Evolutionary conservation across 495 filamentous ascomycete species (phyloP).

Genomic region (Evernia prunastri): DNA sequence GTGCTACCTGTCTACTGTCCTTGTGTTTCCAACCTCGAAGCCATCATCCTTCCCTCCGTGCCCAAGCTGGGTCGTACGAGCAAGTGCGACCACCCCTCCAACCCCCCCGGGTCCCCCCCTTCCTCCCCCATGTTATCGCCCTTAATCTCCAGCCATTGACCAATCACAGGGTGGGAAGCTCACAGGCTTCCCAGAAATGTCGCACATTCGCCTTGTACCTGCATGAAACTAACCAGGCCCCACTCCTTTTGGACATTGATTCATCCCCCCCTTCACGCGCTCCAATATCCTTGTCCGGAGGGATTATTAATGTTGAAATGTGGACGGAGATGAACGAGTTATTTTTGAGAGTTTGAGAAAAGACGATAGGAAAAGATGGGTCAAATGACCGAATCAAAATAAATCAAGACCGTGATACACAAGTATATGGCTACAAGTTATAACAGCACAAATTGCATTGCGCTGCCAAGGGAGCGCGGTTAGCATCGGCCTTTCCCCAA

Average conservation of each 20-base stretch:
- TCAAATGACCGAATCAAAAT: no score
- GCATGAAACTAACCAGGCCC: background rate
- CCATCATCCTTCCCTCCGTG: background rate
- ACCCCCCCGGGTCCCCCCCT: no score
- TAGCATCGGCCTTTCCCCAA: conserved; percentile 11
- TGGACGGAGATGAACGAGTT: background rate
- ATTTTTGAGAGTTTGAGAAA: no score
- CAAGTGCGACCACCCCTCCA: no score
- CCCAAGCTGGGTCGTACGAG: background rate
- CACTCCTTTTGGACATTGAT: background rate
- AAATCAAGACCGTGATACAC: no score
- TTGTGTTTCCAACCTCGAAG: background rate
- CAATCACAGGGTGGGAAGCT: conserved; percentile 13
- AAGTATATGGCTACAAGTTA: no score
- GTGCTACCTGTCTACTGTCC: background rate
- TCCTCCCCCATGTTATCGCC: background rate
- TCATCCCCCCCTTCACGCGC: background rate
- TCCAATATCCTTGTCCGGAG: background rate
- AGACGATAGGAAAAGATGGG: background rate
- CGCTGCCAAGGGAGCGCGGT: background rate
- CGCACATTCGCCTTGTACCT: conserved; percentile 10
- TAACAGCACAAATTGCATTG: background rate
- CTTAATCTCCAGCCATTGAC: conserved; percentile 15
- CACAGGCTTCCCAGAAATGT: conserved; percentile 6
- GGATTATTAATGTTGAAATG: background rate